A percentile compares a stretch with the other conserved stretches of the same genome.
phyloP scores from a whole-genome alignment of 805 yeast genomes.

The Candida namnaoensis region DNA sequence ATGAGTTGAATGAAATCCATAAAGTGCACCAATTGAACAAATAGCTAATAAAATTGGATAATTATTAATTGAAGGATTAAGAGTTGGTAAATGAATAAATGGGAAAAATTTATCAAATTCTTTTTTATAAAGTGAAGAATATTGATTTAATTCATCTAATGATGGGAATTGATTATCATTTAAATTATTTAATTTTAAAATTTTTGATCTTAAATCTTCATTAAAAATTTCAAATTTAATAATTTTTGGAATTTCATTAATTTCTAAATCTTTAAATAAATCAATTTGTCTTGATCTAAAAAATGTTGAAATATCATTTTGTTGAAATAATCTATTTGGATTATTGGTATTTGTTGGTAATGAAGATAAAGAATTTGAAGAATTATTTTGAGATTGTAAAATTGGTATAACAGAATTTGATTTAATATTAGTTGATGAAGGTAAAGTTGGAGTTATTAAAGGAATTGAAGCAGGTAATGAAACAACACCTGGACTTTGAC shows the following conservation, averaged over 20 bases:
- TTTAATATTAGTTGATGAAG: neutral
- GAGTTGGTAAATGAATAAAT: constrained; percentile 68
- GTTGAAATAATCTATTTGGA: constrained; percentile 23
- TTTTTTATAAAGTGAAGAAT: constrained; percentile 61
- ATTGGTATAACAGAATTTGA: neutral
- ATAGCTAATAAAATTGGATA: constrained; percentile 68
- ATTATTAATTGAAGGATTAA: constrained; percentile 40
- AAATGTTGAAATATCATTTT: constrained; percentile 44
- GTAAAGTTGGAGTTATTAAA: neutral
- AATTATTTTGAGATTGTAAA: neutral
- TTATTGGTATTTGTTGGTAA: constrained; percentile 2
- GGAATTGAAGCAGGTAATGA: no score
- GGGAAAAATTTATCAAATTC: constrained; percentile 82
- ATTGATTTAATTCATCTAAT: constrained; percentile 66
- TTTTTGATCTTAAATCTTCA: constrained; percentile 42
- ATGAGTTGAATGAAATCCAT: constrained; percentile 70
- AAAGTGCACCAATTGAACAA: constrained; percentile 85
- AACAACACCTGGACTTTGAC: no score
- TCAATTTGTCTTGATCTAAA: constrained; percentile 63
- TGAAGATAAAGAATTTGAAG: neutral
- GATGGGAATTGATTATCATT: constrained; percentile 61
- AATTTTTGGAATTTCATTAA: constrained; percentile 9
- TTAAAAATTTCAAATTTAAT: constrained; percentile 29
- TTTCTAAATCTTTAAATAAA: constrained; percentile 39
- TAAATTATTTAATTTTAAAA: constrained; percentile 45